Evolutionary conservation across 352 stramenopile genomes (phyloP).

Genomic region (Globisporangium apiculatum): DNA sequence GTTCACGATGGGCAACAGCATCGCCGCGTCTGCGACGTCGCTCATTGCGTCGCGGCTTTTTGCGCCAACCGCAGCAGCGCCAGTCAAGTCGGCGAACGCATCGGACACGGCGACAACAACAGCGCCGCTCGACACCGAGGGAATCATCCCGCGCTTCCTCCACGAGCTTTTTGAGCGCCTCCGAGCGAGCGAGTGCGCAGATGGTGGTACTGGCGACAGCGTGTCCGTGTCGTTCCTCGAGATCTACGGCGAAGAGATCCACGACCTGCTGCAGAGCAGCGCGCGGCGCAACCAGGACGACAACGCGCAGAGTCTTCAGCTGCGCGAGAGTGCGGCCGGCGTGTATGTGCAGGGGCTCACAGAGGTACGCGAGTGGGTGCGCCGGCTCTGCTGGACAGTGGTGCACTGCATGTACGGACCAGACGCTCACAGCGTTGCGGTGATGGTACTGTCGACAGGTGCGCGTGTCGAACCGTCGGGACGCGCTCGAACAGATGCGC

Average conservation of each 20-base stretch:
- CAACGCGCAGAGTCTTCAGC: conserved; percentile 44
- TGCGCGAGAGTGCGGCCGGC: conserved; percentile 60
- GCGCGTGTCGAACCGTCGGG: conserved; percentile 36
- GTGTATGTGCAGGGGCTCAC: conserved; percentile 78
- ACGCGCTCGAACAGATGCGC: conserved; percentile 76
- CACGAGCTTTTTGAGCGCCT: conserved; percentile 65
- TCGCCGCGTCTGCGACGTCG: conserved; percentile 32
- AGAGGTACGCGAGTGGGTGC: conserved; percentile 24
- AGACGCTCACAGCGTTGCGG: too few relatives aligned
- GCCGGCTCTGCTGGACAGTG: background rate
- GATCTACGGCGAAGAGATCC: conserved; percentile 97
- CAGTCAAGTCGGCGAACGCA: background rate
- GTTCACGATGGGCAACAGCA: conserved; percentile 77
- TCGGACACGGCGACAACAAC: conserved; percentile 1
- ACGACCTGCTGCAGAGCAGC: conserved; percentile 85
- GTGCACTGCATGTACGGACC: background rate
- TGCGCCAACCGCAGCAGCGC: conserved; percentile 7
- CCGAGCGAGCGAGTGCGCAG: conserved; percentile 18
- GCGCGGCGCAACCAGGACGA: conserved; percentile 19
- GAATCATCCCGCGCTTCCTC: conserved; percentile 81
- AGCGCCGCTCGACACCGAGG: conserved; percentile 44
- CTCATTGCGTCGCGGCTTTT: conserved; percentile 34
- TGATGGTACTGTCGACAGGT: conserved; percentile 23
- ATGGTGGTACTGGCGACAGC: conserved; percentile 15
- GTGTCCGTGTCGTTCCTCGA: conserved; percentile 91